Evolutionary conservation across 306 rosid species (phyloP), one percentile per base, ranked within the genome.

Genomic region (Benincasa hispida): DNA sequence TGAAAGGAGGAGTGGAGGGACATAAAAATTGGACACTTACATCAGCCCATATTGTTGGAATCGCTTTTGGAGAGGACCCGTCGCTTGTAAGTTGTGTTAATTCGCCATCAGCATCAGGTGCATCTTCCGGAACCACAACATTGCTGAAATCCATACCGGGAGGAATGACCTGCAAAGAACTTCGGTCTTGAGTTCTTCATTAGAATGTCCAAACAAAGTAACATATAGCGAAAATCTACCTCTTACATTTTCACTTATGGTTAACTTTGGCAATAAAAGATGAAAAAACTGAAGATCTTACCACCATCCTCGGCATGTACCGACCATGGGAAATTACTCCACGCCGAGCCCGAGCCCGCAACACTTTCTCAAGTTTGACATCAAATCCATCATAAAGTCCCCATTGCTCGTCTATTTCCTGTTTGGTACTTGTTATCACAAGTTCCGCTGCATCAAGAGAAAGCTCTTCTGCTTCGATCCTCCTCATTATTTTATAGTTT

Each of bases 251-350:
- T 34, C 34, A 69, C 55, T 47, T 15, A 18, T 18, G 58, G 58
- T 42, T 42, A 69, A 69, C 34, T 12, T 42, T 68, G 55, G 21
- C n/a, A 22, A 68, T 8, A 24, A 42, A 68, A 68, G 34, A 42
- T 7, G 55, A 39, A 24, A 56, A 25, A 69, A 69, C 76, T 17
- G 18, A 24, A 56, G 39, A 34, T 24, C 88, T 85, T 88, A 90
- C 98, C 91, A 88, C 96, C 98, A 92, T 92, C 86, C 98, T 86
- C 8, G 98, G 98, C 98, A 90, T 92, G 85, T 51, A 90, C 51
- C 98, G 87, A 57, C 98, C 96, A 67, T 90, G 92, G 78, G 95
- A 91, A 60, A 84, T 83, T 82, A 92, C 98, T 35, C 93, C 89
- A 53, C 96, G 89, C 79, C 95, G 86, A 32, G 89, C 88, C 24